Conservation (phyloP, 257 asterid genomes). For the Forsythia suspensa region DNA sequence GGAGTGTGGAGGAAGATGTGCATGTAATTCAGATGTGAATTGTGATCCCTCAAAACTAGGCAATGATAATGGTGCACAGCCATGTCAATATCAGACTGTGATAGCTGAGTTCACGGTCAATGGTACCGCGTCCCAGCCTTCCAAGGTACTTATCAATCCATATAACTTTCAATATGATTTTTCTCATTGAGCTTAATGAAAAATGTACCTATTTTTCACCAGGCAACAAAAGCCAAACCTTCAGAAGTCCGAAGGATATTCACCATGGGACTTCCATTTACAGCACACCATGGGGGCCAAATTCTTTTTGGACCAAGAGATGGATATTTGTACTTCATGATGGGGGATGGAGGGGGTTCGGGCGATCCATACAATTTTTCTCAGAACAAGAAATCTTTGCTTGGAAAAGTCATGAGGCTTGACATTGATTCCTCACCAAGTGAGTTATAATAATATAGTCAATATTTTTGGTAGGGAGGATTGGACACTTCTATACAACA, state of each 20-base stretch:
- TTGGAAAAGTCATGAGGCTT: constrained; percentile 93
- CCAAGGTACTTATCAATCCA: constrained; percentile 44
- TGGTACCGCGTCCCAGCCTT: constrained; percentile 54
- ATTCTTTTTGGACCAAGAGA: constrained; percentile 90
- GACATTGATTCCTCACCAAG: constrained; percentile 80
- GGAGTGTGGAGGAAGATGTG: constrained; percentile 76
- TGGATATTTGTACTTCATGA: constrained; percentile 91
- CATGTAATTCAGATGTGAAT: constrained; percentile 70
- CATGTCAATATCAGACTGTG: constrained; percentile 78
- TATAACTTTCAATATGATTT: neutral
- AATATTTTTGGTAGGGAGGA: neutral
- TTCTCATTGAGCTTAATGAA: constrained; percentile 1
- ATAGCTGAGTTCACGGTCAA: constrained; percentile 75
- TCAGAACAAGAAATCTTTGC: constrained; percentile 88
- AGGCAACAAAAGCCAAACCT: constrained; percentile 72
- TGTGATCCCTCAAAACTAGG: constrained; percentile 70
- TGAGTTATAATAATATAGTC: constrained; percentile 33
- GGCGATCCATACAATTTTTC: constrained; percentile 84
- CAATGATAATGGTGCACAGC: constrained; percentile 60
- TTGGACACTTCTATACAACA: neutral
- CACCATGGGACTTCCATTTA: constrained; percentile 92
- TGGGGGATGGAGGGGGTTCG: constrained; percentile 89
- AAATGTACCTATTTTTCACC: constrained; percentile 10
- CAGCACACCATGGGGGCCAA: constrained; percentile 80
- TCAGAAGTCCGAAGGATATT: constrained; percentile 78